A percentile compares a stretch with the other conserved stretches of the same genome.
phyloP scores from a whole-genome alignment of 768 basidiomycete species.

The Amanita exitialis region DNA sequence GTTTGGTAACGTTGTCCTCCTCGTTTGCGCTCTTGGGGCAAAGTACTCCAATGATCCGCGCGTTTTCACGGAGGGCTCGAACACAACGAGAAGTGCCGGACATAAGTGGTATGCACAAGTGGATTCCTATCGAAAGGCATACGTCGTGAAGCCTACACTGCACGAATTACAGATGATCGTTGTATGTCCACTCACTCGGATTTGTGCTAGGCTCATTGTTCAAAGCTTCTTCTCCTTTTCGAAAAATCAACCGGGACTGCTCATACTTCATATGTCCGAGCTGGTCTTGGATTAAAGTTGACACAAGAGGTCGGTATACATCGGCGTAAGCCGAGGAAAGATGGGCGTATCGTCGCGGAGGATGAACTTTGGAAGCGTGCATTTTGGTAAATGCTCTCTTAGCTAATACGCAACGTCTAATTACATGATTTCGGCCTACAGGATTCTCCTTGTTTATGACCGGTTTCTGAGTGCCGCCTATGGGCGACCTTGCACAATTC shows the following conservation, averaged over 20 bases:
- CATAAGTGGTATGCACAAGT: conserved; percentile 65
- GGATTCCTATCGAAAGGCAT: conserved; percentile 46
- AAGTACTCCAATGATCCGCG: conserved; percentile 52
- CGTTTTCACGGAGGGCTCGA: conserved; percentile 37
- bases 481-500: conserved; percentile 64
- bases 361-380: conserved; percentile 70
- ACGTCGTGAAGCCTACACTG: conserved; percentile 50
- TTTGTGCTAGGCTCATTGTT: not conserved
- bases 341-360: conserved; percentile 30
- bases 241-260: conserved; percentile 36
- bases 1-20: conserved; percentile 43
- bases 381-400: conserved; percentile 33
- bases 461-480: conserved; percentile 34
- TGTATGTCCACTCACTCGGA: conserved; percentile 27
- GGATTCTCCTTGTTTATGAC: conserved; percentile 44
- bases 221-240: conserved; percentile 39
- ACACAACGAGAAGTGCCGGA: conserved; percentile 34
- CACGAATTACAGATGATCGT: conserved; percentile 66
- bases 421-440: conserved; percentile 10
- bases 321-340: conserved; percentile 22
- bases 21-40: conserved; percentile 61
- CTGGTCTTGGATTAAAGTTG: conserved; percentile 57
- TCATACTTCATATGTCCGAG: conserved; percentile 51
- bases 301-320: conserved; percentile 74
- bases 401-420: not conserved